A percentile compares a stretch with the other conserved stretches of the same genome.
These are phyloP conservation scores for Carex scoparia DNA, from an alignment of 176 grass and related monocot species.

Conservation along the genomic window DNA sequence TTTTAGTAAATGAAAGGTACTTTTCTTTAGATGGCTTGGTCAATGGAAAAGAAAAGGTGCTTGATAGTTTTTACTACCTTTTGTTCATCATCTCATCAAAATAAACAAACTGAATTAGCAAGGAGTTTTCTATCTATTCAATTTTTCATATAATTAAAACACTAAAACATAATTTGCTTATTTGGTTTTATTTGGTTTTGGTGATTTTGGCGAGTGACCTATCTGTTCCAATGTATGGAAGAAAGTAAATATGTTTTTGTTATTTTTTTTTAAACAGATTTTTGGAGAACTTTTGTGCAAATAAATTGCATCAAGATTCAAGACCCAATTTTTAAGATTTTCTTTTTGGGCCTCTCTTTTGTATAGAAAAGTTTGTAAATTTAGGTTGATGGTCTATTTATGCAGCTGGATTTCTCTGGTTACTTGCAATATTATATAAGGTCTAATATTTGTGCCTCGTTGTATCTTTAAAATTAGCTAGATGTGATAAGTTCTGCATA, in stretches of 20 bases:
- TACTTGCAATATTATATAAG: background rate
- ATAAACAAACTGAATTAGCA: background rate
- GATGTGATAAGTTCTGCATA: background rate
- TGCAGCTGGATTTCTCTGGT: background rate
- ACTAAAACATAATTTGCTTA: background rate
- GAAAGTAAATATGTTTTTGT: no score
- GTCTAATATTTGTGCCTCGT: background rate
- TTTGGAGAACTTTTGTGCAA: no score
- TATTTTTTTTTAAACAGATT: no score
- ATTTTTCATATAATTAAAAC: background rate
- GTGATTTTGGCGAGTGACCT: no score
- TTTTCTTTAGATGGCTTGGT: background rate
- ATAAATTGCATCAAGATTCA: no score
- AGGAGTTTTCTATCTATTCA: background rate
- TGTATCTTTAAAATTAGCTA: background rate
- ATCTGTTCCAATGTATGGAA: no score
- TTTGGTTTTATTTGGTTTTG: no score
- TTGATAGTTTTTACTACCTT: no score
- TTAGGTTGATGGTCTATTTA: background rate
- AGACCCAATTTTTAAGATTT: conserved; percentile 1
- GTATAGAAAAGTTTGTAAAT: background rate
- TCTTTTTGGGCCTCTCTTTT: conserved; percentile 17
- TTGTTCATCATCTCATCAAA: no score
- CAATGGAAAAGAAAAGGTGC: background rate
- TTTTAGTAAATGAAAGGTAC: background rate